Percentiles rank a stretch among this genome's conserved stretches.
phyloP scores from a whole-genome alignment of 225 moss, liverwort and hornwort species.

The Polytrichum formosum region DNA sequence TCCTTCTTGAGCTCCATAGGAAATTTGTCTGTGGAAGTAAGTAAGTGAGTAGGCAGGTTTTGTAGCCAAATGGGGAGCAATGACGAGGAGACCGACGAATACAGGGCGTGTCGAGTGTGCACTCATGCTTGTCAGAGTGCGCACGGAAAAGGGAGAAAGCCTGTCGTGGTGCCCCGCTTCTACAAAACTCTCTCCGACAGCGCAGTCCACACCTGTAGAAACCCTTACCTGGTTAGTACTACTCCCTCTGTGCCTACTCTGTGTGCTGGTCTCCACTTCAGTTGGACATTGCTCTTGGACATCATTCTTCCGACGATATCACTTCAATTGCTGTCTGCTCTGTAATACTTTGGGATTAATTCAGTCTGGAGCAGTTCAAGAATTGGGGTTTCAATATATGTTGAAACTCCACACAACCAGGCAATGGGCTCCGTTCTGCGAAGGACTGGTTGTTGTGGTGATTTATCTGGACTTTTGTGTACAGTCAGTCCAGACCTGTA shows the following conservation, averaged over 20 bases:
- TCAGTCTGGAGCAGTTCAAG: not conserved
- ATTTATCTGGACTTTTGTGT: too few species aligned
- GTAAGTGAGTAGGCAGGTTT: not conserved
- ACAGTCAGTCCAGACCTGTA: too few species aligned
- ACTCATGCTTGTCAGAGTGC: conserved; percentile 28
- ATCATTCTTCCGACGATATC: not conserved
- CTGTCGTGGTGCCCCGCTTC: conserved; percentile 29
- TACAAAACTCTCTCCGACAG: conserved; percentile 24
- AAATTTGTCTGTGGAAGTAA: too few species aligned
- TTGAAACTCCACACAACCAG: not conserved
- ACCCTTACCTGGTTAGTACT: too few species aligned
- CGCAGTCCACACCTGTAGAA: conserved; percentile 14
- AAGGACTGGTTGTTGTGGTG: not conserved
- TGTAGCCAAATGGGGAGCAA: conserved; percentile 21
- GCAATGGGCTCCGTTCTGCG: not conserved
- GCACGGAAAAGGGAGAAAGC: conserved; percentile 27
- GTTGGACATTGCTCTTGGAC: not conserved
- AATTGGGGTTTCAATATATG: not conserved
- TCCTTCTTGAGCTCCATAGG: too few species aligned
- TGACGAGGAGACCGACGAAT: conserved; percentile 12
- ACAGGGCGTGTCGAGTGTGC: conserved; percentile 33
- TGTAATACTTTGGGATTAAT: not conserved
- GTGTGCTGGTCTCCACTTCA: too few species aligned
- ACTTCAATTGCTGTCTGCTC: not conserved
- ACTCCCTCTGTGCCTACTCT: too few species aligned